A percentile compares a stretch with the other conserved stretches of the same genome.
These are phyloP conservation scores for Sesbania bispinosa DNA, from an alignment of 306 rosid species.

Conservation along the genomic window DNA sequence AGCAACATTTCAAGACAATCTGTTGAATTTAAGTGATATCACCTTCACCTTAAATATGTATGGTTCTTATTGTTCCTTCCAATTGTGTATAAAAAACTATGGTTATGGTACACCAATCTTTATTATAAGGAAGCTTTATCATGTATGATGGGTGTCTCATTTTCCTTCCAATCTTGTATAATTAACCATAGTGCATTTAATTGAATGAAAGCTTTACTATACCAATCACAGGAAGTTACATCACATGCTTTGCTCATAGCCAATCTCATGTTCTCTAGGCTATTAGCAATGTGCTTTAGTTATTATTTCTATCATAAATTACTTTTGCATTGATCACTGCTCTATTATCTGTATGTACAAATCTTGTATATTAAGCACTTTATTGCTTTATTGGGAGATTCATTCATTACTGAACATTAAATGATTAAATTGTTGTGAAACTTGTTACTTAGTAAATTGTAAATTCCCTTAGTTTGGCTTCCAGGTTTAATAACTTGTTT, in stretches of 20 bases:
- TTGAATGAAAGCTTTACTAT: background rate
- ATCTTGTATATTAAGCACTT: background rate
- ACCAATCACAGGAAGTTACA: background rate
- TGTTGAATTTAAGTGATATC: background rate
- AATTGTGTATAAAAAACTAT: background rate
- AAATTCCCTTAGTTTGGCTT: slow-evolving; percentile 2
- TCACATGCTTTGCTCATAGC: slow-evolving; percentile 6
- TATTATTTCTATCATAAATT: slow-evolving; percentile 8
- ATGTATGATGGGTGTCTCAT: no score
- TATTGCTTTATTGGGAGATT: background rate
- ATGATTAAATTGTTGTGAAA: slow-evolving; percentile 6
- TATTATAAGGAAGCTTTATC: no score
- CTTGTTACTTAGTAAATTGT: slow-evolving; percentile 15
- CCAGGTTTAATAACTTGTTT: background rate
- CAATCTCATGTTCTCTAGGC: background rate
- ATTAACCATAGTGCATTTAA: background rate
- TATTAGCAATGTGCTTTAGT: slow-evolving; percentile 1
- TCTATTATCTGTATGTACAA: slow-evolving; percentile 2
- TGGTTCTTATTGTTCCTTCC: background rate
- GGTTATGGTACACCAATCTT: background rate
- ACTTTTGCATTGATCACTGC: background rate
- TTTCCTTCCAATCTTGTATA: slow-evolving; percentile 16
- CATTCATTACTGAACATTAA: slow-evolving; percentile 11
- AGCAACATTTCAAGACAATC: slow-evolving; percentile 11
- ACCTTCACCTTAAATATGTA: background rate